Evolutionary conservation across 225 moss, liverwort and hornwort species (phyloP).

Genomic region (Bryoerythrophyllum caledonicum): DNA sequence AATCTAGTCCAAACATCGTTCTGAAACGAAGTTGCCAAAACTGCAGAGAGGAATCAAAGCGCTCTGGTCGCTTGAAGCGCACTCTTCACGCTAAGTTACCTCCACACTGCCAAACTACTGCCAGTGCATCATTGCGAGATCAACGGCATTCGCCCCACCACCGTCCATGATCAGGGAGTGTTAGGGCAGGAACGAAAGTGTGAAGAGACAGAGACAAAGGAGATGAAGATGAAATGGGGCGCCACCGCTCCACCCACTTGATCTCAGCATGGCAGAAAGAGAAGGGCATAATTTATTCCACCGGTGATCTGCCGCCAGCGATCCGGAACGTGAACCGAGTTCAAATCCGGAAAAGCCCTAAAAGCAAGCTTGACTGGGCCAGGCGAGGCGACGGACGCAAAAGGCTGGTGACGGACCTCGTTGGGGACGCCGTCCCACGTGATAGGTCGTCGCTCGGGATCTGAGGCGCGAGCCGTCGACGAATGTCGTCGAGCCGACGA

Average conservation of each 20-base stretch:
- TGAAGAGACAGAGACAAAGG: neutral
- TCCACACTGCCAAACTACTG: neutral
- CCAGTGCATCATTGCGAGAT: neutral
- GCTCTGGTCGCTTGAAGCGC: slow-evolving; percentile 1
- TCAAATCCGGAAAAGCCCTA: slow-evolving; percentile 20
- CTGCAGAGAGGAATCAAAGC: slow-evolving; percentile 2
- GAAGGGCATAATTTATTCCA: neutral
- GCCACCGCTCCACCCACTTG: neutral
- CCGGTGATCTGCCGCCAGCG: neutral
- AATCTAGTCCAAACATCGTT: neutral
- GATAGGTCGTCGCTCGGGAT: slow-evolving; percentile 16
- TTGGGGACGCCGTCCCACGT: slow-evolving; percentile 8
- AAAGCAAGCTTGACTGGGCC: slow-evolving; percentile 11
- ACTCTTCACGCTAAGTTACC: neutral
- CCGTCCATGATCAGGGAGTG: neutral
- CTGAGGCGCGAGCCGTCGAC: slow-evolving; percentile 6
- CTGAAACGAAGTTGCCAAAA: neutral
- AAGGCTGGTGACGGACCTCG: slow-evolving; percentile 2
- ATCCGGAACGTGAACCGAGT: neutral
- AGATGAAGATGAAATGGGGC: neutral
- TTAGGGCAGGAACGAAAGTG: neutral
- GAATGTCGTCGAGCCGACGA: neutral
- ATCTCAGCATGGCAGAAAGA: neutral
- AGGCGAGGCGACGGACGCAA: neutral
- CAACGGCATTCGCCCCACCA: neutral